Evolutionary conservation across 495 filamentous ascomycete species (phyloP), one percentile per base, ranked within the genome.

Genomic region (Penicillium longicatenatum): DNA sequence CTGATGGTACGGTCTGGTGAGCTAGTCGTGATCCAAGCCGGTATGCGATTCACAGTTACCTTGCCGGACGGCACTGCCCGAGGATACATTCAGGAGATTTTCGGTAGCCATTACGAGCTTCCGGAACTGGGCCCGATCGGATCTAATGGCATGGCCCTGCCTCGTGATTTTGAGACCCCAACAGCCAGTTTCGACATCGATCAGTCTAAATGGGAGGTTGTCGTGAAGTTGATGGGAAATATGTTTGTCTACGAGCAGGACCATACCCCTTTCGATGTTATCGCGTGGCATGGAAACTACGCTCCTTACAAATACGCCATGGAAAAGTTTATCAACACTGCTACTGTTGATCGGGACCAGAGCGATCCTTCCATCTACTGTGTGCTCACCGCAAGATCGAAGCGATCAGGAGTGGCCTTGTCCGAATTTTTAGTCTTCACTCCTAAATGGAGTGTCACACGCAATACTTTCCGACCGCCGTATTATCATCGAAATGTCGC

Each of bases 361-460:
- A 84, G 84, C 4, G 88, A 91, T 63, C 88, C 88, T 12, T 82
- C 76, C 55, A 87, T 90, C 66, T 89, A 83, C 75, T 88, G 85
- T 0, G 87, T 91, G 5, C 76, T 91, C 16, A 85, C 88, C 5
- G 86, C 82, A 4, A 83, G 77, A 11, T 85, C 85, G 0, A 72
- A 79, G 51, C 72, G 76, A 22, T 69, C 76, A 0, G 85, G 85
- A 7, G 88, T 85, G 7, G 82, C 87, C 2, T 69, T 90, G 24
- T 86, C 83, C 3, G 88, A 91, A 67, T 89, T 91, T 58, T 84
- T 88, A 62, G 83, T 89, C 61, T 89, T 90, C 67, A 84, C 87
- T 33, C 86, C 88, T 0, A 79, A 88, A 39, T 90, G 88, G 88
- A 73, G 86, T 0, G 87, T 89, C 2, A 76, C 71, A 9, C 83